phyloP scores from a whole-genome alignment of 139 green algal species.

The Chlamydomonas incerta region DNA sequence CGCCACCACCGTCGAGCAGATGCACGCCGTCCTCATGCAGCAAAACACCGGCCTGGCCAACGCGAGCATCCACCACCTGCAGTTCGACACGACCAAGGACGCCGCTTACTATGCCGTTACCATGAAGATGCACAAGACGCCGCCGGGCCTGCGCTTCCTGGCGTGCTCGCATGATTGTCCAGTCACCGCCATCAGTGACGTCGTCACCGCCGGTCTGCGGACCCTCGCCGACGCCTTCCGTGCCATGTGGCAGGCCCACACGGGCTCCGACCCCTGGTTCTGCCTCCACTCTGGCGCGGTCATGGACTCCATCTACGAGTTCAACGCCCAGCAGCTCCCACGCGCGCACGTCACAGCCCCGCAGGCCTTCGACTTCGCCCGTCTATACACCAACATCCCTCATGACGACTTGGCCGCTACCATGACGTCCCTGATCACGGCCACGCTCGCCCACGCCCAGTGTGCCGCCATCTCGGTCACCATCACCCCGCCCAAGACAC shows the following conservation, averaged over 20 bases:
- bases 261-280: not conserved
- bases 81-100: no score
- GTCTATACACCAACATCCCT: constrained; percentile 6
- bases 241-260: not conserved
- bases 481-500: not conserved
- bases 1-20: no score
- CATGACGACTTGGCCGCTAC: not conserved
- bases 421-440: not conserved
- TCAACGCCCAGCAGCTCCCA: not conserved
- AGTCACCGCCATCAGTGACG: not conserved
- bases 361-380: not conserved
- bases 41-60: no score
- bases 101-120: no score
- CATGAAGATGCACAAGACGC: no score
- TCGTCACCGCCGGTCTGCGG: not conserved
- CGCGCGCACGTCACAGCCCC: not conserved
- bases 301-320: not conserved
- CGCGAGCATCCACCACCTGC: no score
- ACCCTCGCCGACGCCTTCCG: not conserved
- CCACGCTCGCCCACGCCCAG: not conserved
- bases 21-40: no score
- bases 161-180: not conserved
- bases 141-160: no score
- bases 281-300: not conserved
- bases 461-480: not conserved